Base-by-base conservation (phyloP, 2,329 filamentous ascomycete species). In the Botrytis byssoidea region DNA sequence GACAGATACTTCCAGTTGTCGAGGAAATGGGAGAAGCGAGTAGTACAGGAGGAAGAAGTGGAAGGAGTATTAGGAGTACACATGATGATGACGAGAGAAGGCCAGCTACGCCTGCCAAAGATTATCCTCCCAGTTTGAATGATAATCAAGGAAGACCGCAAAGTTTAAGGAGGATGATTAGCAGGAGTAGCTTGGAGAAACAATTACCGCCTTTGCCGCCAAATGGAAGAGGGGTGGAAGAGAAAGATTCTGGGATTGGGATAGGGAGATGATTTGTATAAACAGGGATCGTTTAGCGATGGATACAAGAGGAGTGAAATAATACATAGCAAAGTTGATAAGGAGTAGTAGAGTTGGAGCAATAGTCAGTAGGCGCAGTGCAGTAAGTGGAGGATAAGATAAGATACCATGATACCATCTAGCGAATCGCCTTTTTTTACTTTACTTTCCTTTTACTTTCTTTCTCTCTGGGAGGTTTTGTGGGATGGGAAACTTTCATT, bases 21-120 rank as follows among this genome's bases (percentile, higher is more conserved):
- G 93, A 97, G 77, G 95, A 98, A 83, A 92, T 90, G n/a, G 92
- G 90, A 8, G 95, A 98, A 82, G 91, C 86, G 16, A 88, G 87
- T 12, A 93, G 91, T 74, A 87, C 90, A 37, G 89, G 90, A 2
- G 88, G 86, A 44, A 86, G 87, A 71, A 89, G 87, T 74, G 83
- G 80, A 25, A 86, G 86, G 60, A 88, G 87, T 74, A 82, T 80
- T 29, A 75, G 77, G 16, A 80, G 74, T 72, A 77, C 80, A 59
- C 68, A 84, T 80, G 67, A 57, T 22, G 80, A 79, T 22, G 80
- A 79, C 12, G 77, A 78, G 59, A 73, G 68, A 14, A 74, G 79
- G 42, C 79, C 78, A 35, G 46, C 65, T 9, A 79, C 78, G 16
- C 78, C 77, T n/a, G 73, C 74, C 3, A 75, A 75, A 64, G 73